Evolutionary conservation across 2,329 filamentous ascomycete species (phyloP).

Genomic region (Hortaea werneckii): DNA sequence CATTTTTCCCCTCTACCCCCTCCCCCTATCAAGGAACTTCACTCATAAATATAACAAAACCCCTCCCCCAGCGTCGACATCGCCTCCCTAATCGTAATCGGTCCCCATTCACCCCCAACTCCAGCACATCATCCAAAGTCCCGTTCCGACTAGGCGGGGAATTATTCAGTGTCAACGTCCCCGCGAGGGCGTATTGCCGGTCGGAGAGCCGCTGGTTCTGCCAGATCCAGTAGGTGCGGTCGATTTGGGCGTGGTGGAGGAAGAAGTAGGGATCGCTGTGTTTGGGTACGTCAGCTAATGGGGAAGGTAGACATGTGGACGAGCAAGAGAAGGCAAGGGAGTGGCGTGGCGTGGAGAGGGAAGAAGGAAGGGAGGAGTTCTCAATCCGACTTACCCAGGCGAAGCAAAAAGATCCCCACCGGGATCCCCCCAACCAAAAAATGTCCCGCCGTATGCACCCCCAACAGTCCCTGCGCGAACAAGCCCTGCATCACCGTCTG

Average conservation of each 20-base stretch:
- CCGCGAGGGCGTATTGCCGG: slow-evolving; percentile 28
- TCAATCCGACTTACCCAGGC: slow-evolving; percentile 20
- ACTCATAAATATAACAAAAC: slow-evolving; percentile 38
- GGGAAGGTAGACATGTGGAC: background rate
- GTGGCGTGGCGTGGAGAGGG: background rate
- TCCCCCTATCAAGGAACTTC: background rate
- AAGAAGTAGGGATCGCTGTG: slow-evolving; percentile 37
- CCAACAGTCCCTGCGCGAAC: slow-evolving; percentile 9
- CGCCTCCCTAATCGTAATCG: slow-evolving; percentile 29
- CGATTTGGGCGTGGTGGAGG: slow-evolving; percentile 40
- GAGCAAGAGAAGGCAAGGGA: background rate
- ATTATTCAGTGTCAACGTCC: slow-evolving; percentile 36
- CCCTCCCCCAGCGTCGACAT: slow-evolving; percentile 36
- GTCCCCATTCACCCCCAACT: slow-evolving; percentile 29
- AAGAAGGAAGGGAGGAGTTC: background rate
- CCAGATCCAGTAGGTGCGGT: slow-evolving; percentile 42
- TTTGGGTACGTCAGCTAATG: background rate
- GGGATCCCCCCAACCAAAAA: slow-evolving; percentile 37
- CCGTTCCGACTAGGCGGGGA: slow-evolving; percentile 32
- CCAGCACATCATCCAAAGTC: slow-evolving; percentile 32
- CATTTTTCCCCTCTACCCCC: background rate
- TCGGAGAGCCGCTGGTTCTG: slow-evolving; percentile 33
- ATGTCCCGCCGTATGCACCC: slow-evolving; percentile 39
- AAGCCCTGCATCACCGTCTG: slow-evolving; percentile 19
- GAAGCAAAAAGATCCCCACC: slow-evolving; percentile 36